Conservation (phyloP, 2,329 filamentous ascomycete species). For the Orbilia javanica region DNA sequence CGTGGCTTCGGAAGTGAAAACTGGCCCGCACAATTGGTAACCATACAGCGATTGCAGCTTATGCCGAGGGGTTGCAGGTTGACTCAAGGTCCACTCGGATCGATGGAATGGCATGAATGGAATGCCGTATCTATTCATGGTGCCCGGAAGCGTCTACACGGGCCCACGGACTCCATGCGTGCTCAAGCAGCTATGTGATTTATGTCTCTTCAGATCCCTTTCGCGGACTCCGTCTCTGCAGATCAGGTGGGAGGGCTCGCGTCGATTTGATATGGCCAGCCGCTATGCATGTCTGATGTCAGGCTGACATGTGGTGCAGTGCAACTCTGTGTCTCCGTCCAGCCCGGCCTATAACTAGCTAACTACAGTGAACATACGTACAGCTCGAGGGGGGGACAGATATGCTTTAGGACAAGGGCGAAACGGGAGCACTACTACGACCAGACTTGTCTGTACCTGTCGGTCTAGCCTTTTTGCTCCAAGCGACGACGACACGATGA, state of each 20-base stretch:
- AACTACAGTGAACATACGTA: not conserved
- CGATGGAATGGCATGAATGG: conserved; percentile 47
- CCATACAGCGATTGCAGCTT: conserved; percentile 44
- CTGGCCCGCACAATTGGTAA: conserved; percentile 54
- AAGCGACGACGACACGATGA: conserved; percentile 27
- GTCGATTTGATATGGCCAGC: conserved; percentile 32
- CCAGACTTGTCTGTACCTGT: conserved; percentile 38
- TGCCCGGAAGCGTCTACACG: conserved; percentile 33
- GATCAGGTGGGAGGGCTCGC: conserved; percentile 44
- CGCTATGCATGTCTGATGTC: conserved; percentile 56
- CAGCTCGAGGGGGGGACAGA: conserved; percentile 13
- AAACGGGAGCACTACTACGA: conserved; percentile 46
- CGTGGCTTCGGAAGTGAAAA: conserved; percentile 54
- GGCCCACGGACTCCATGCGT: not conserved
- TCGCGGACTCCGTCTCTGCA: conserved; percentile 24
- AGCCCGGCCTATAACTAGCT: conserved; percentile 11
- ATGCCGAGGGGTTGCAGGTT: conserved; percentile 35
- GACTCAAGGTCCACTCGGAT: conserved; percentile 45
- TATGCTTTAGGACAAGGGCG: conserved; percentile 49
- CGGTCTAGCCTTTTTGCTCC: conserved; percentile 33
- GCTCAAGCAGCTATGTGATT: not conserved
- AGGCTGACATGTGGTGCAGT: conserved; percentile 58
- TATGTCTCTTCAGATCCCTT: conserved; percentile 7
- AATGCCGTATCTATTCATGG: conserved; percentile 25
- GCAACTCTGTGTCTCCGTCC: conserved; percentile 18